Base-by-base conservation (phyloP, 768 basidiomycete species). In the Tricholoma terreum region DNA sequence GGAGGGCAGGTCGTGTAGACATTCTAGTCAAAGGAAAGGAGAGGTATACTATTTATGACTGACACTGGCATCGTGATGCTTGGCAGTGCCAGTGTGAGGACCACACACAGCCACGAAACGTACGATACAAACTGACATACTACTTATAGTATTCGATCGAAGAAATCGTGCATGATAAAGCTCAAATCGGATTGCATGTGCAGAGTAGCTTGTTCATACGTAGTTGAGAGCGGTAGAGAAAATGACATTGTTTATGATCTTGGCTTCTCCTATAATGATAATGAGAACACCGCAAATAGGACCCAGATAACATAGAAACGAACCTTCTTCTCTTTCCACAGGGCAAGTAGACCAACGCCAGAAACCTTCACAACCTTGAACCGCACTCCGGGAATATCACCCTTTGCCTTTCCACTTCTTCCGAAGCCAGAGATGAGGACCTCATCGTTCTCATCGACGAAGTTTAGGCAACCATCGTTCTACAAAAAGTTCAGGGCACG, bases 291-390 rank as follows among this genome's bases (percentile, higher is more conserved):
- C 6, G 52, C 40, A 52, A 1, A 27, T 6, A 55, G 51, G 30
- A 40, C 48, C 1, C 34, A 34, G 48, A 27, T 35, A 12, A 49
- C 35, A 17, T 11, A 48, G 24, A 27, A 22, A 77, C 84, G 46
- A 56, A 89, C 92, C 90, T 98, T 98, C 84, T 98, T 98, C 84
- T 98, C 95, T 75, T 96, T 97, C 95, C 95, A 97, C 68, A 97
- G 82, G 60, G 95, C 95, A 62, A 97, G 85, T 58, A 99, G 86
- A 82, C 97, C 97, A 65, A 99, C 97, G 72, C 97, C 97, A 55
- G 97, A 98, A 42, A 99, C 97, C 82, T 99, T 98, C 69, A 99
- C 97, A 66, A 98, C 88, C 80, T 99, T 98, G 90, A 98, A 98
- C 63, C 96, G 93, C 64, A 98, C 96, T 85, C 97, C 95, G 40